Conservation (phyloP, 345 rosid species). For the Psidium guajava region DNA sequence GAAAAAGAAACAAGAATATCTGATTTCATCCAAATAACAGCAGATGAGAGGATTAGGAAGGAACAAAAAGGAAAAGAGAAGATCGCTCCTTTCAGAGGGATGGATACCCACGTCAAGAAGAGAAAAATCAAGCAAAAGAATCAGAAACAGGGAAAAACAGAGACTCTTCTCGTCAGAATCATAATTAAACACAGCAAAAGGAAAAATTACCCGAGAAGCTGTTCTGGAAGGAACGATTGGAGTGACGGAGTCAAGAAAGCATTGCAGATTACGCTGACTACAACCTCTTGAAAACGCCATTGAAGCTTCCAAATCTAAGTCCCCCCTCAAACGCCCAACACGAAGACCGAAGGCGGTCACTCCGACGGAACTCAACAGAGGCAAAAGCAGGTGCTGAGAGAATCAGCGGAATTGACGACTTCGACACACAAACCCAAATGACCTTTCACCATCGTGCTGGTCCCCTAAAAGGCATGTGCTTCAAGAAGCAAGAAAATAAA, state of each 20-base stretch:
- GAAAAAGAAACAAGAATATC: background rate
- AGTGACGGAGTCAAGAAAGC: constrained; percentile 35
- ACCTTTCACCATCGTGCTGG: background rate
- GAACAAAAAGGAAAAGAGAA: background rate
- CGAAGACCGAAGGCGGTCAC: background rate
- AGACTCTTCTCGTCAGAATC: background rate
- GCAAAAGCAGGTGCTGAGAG: background rate
- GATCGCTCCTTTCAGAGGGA: background rate
- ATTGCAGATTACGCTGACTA: constrained; percentile 22
- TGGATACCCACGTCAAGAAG: background rate
- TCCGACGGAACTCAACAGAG: background rate
- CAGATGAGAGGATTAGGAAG: background rate
- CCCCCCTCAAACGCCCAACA: constrained; percentile 1
- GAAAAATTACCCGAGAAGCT: constrained; percentile 29
- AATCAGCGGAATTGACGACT: background rate
- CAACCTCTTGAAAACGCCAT: constrained; percentile 4
- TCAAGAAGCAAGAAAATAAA: background rate
- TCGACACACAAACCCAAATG: background rate
- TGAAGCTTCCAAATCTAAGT: background rate
- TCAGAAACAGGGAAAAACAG: background rate
- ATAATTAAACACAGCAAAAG: background rate
- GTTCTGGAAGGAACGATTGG: constrained; percentile 36
- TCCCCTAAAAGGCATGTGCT: background rate
- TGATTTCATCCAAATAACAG: background rate
- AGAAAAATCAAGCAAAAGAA: background rate